Conservation (phyloP, 169 alveolate species). For the Cryptosporidium parvum region DNA sequence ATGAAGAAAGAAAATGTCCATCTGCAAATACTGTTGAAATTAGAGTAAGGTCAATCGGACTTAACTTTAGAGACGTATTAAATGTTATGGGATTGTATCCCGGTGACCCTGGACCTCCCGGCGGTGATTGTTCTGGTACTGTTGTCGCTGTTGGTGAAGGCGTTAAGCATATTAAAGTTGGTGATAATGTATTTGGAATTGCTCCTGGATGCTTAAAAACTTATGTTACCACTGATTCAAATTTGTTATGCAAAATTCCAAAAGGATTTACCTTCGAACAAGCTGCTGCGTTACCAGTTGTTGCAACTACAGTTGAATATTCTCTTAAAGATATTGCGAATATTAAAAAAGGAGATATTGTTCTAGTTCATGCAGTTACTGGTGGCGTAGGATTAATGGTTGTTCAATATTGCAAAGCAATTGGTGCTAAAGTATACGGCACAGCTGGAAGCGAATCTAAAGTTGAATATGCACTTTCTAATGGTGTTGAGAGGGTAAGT, state of each 20-base stretch:
- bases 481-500: constrained; percentile 35
- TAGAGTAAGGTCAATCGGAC: constrained; percentile 79
- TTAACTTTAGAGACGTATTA: constrained; percentile 81
- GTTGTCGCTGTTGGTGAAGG: constrained; percentile 57
- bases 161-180: constrained; percentile 38
- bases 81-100: constrained; percentile 77
- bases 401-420: constrained; percentile 46
- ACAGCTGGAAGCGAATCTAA: constrained; percentile 66
- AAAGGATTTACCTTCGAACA: constrained; percentile 25
- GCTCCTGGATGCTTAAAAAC: constrained; percentile 75
- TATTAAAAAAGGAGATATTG: constrained; percentile 56
- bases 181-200: constrained; percentile 72
- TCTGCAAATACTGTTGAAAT: constrained; percentile 66
- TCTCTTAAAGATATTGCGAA: constrained; percentile 26
- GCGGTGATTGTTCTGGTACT: constrained; percentile 68
- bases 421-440: constrained; percentile 61
- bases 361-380: constrained; percentile 69
- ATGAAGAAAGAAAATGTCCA: background rate
- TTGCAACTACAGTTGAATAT: constrained; percentile 55
- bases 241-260: constrained; percentile 45
- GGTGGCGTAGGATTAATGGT: constrained; percentile 73
- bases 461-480: constrained; percentile 37
- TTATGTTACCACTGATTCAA: constrained; percentile 26
- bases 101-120: constrained; percentile 73
- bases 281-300: constrained; percentile 51